Conservation (phyloP, 768 basidiomycete genomes). For the Lactifluus echinatus region DNA sequence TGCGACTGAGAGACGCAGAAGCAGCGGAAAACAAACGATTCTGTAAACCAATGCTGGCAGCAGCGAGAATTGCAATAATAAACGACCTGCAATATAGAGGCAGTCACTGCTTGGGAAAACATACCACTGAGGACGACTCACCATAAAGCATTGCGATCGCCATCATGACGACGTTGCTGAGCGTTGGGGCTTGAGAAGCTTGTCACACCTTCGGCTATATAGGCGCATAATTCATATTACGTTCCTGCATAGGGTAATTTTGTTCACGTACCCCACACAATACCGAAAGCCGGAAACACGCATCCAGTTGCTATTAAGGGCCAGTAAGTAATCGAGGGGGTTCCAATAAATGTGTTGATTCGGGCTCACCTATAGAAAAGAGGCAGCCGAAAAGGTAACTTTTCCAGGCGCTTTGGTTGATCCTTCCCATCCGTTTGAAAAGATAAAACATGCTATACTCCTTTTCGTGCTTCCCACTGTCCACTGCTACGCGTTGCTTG, state of each 20-base stretch:
- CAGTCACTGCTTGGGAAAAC: background rate
- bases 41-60: slow-evolving; percentile 48
- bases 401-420: slow-evolving; percentile 51
- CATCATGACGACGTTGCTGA: slow-evolving; percentile 37
- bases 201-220: slow-evolving; percentile 41
- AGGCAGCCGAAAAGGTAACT: slow-evolving; percentile 48
- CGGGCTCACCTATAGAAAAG: slow-evolving; percentile 31
- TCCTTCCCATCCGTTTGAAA: slow-evolving; percentile 54
- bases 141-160: slow-evolving; percentile 64
- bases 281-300: slow-evolving; percentile 63
- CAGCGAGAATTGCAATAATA: slow-evolving; percentile 63
- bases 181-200: slow-evolving; percentile 38
- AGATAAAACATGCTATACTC: slow-evolving; percentile 44
- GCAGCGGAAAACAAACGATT: slow-evolving; percentile 56
- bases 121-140: too few relatives aligned
- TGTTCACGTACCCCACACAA: slow-evolving; percentile 43
- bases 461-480: slow-evolving; percentile 26
- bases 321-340: background rate
- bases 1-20: slow-evolving; percentile 57
- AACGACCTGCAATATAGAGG: slow-evolving; percentile 45
- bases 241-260: background rate
- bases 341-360: background rate
- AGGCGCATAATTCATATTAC: background rate
- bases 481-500: slow-evolving; percentile 32
- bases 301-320: slow-evolving; percentile 36